Evolutionary conservation across 2,329 filamentous ascomycete genomes (phyloP).

Genomic region (Calonectria pseudoreteaudii): DNA sequence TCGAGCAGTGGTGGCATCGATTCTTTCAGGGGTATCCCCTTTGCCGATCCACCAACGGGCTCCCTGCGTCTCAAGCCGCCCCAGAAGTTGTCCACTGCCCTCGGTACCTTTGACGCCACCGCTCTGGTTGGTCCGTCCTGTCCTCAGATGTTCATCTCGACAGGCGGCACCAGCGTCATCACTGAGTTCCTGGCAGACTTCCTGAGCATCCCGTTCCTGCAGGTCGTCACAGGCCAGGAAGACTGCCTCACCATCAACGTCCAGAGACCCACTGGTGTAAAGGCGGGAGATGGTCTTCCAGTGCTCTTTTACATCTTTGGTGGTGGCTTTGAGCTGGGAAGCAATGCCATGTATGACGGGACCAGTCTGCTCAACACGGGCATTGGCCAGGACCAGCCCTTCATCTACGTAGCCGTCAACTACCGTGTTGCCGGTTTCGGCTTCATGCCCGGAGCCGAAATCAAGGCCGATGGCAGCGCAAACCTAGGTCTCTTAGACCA

Average conservation of each 20-base stretch:
- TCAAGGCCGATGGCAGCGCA: constrained; percentile 73
- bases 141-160: constrained; percentile 76
- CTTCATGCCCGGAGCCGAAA: constrained; percentile 77
- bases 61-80: constrained; percentile 77
- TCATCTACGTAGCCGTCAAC: constrained; percentile 82
- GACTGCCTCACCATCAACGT: constrained; percentile 74
- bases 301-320: constrained; percentile 80
- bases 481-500: constrained; percentile 82
- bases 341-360: constrained; percentile 64
- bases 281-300: constrained; percentile 67
- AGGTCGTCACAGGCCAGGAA: constrained; percentile 66
- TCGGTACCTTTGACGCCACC: constrained; percentile 73
- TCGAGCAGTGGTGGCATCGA: constrained; percentile 64
- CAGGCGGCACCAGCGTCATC: constrained; percentile 54
- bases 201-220: constrained; percentile 68
- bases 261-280: constrained; percentile 68
- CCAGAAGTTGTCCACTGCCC: constrained; percentile 62
- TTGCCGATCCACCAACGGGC: constrained; percentile 76
- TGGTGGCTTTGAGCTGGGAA: constrained; percentile 71
- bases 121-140: constrained; percentile 68
- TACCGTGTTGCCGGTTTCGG: constrained; percentile 82
- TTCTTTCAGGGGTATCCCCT: constrained; percentile 80
- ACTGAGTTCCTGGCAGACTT: constrained; percentile 61
- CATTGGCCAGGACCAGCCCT: constrained; percentile 59
- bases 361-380: constrained; percentile 59